A percentile compares a stretch with the other conserved stretches of the same genome.
Conservation (phyloP, 202 grass and related monocot genomes). For the Carex sylvatica region DNA sequence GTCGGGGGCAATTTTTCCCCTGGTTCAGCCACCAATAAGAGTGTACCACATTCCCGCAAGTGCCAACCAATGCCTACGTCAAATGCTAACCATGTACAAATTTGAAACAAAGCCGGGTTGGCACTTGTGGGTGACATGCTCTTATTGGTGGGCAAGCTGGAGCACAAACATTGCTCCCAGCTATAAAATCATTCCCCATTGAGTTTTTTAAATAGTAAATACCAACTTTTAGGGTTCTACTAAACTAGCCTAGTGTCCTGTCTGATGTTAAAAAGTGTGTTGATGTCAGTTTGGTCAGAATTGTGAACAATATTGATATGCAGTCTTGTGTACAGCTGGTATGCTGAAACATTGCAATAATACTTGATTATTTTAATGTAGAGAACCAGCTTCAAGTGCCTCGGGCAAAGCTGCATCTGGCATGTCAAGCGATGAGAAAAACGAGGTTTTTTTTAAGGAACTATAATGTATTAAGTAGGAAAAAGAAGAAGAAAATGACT, state of each 20-base stretch:
- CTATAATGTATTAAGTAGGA: not conserved
- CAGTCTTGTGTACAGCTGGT: not conserved
- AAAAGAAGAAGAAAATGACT: not conserved
- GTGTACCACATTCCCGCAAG: not conserved
- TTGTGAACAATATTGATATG: not conserved
- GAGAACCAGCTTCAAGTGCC: conserved; percentile 85
- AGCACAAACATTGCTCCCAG: not conserved
- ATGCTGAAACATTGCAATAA: not conserved
- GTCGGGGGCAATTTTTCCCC: not conserved
- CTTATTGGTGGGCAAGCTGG: not conserved
- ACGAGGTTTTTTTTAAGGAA: conserved; percentile 52
- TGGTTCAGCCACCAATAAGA: not conserved
- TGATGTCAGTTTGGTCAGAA: not conserved
- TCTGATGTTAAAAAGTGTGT: not conserved
- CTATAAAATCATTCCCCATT: not conserved
- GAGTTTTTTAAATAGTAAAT: not conserved
- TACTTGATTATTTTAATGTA: conserved; percentile 37
- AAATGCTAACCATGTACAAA: not conserved
- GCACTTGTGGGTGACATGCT: not conserved
- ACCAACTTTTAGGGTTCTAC: not conserved
- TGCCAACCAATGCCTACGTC: not conserved
- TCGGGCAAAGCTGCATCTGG: conserved; percentile 88
- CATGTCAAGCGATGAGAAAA: conserved; percentile 95
- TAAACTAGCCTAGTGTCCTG: not conserved
- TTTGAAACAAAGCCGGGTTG: not conserved